These are phyloP conservation scores for Triglochin maritima DNA, from an alignment of 106 monocot species.

Conservation along the genomic window DNA sequence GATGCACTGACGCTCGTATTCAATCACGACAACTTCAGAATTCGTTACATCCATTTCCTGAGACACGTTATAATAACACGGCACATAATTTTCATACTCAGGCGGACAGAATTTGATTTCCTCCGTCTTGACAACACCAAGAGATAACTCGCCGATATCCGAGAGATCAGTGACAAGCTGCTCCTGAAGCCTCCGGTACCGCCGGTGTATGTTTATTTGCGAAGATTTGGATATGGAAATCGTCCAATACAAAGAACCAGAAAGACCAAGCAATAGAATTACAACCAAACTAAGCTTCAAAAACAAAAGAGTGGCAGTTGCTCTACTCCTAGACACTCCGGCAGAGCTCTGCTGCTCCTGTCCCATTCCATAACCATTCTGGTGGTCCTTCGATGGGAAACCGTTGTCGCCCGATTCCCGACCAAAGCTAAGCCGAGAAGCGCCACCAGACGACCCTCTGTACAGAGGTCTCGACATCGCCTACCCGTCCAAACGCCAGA, in stretches of 20 bases:
- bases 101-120: slow-evolving; percentile 54
- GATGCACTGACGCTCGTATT: slow-evolving; percentile 40
- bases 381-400: slow-evolving; percentile 21
- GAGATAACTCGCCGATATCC: slow-evolving; percentile 47
- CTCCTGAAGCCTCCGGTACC: slow-evolving; percentile 61
- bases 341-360: neutral
- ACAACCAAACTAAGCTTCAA: slow-evolving; percentile 37
- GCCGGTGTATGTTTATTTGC: slow-evolving; percentile 17
- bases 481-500: too few relatives aligned
- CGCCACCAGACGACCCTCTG: slow-evolving; percentile 42
- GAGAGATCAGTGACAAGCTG: slow-evolving; percentile 57
- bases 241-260: slow-evolving; percentile 63
- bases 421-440: slow-evolving; percentile 8
- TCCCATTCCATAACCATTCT: slow-evolving; percentile 26
- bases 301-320: slow-evolving; percentile 16
- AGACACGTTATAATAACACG: slow-evolving; percentile 71
- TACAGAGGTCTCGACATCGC: slow-evolving; percentile 64
- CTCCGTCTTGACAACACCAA: slow-evolving; percentile 34
- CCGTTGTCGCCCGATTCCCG: slow-evolving; percentile 26
- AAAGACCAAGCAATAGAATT: slow-evolving; percentile 30
- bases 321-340: slow-evolving; percentile 14
- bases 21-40: slow-evolving; percentile 3
- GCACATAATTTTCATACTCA: slow-evolving; percentile 67
- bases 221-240: slow-evolving; percentile 39
- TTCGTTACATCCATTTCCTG: slow-evolving; percentile 20